Evolutionary conservation across 2,329 filamentous ascomycete species (phyloP).

Genomic region (Diaporthe citri): DNA sequence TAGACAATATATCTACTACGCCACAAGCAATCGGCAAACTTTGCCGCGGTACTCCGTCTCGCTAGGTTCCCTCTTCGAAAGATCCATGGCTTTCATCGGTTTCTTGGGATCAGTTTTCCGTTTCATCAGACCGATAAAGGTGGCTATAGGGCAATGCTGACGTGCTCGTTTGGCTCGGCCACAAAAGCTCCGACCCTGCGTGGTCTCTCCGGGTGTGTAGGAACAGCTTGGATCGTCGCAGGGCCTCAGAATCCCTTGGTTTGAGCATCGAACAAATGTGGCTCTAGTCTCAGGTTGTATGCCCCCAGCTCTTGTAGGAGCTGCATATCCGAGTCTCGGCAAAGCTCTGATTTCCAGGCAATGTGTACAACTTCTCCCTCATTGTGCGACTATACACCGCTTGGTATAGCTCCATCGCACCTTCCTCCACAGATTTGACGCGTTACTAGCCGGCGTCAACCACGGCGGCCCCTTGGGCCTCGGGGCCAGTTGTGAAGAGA

Average conservation of each 20-base stretch:
- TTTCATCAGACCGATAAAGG: neutral
- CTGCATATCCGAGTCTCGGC: neutral
- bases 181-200: neutral
- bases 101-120: neutral
- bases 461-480: neutral
- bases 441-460: neutral
- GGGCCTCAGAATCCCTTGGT: slow-evolving; percentile 3
- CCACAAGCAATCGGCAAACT: slow-evolving; percentile 1
- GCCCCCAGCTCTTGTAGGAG: neutral
- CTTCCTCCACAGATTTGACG: neutral
- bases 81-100: neutral
- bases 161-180: slow-evolving; percentile 5
- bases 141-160: neutral
- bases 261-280: neutral
- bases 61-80: slow-evolving; percentile 4
- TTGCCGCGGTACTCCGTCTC: neutral
- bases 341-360: neutral
- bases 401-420: neutral
- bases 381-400: neutral
- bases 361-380: neutral
- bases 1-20: slow-evolving; percentile 11
- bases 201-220: slow-evolving; percentile 2
- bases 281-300: neutral
- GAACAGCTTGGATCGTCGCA: slow-evolving; percentile 1
- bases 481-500: neutral